Percentiles rank a stretch among this genome's conserved stretches.
These are phyloP conservation scores for Candida sithepensis DNA, from an alignment of 805 yeast genomes.

Conservation along the genomic window DNA sequence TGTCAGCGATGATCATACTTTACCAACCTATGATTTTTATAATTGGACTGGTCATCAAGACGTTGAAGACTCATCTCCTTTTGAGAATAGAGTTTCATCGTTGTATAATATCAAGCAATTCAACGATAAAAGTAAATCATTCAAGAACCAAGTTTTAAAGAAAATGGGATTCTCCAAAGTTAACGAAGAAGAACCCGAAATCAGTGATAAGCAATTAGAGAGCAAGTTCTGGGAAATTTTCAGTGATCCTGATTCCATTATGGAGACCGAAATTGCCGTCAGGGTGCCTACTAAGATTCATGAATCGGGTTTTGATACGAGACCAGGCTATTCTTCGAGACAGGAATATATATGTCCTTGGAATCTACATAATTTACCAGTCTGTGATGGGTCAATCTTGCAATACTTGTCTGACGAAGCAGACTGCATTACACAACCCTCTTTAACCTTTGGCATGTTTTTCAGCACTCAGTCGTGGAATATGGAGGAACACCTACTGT, in stretches of 20 bases:
- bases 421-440: conserved; percentile 39
- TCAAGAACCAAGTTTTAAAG: conserved; percentile 27
- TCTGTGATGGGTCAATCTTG: conserved; percentile 46
- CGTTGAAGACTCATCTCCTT: conserved; percentile 36
- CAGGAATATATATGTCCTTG: conserved; percentile 37
- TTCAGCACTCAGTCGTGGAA: conserved; percentile 56
- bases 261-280: conserved; percentile 36
- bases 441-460: conserved; percentile 49
- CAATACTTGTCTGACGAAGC: conserved; percentile 42
- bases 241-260: conserved; percentile 23
- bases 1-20: conserved; percentile 28
- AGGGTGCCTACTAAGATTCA: conserved; percentile 33
- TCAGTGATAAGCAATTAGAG: conserved; percentile 31
- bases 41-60: conserved; percentile 40
- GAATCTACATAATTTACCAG: conserved; percentile 56
- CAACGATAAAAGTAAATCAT: conserved; percentile 50
- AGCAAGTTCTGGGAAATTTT: conserved; percentile 40
- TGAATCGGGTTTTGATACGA: conserved; percentile 36
- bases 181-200: conserved; percentile 17
- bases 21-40: conserved; percentile 39
- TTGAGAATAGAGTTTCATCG: conserved; percentile 42
- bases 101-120: conserved; percentile 54
- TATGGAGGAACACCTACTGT: conserved; percentile 58
- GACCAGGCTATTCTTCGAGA: conserved; percentile 14
- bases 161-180: conserved; percentile 18